Conservation (phyloP, 768 basidiomycete species). For the Auricularia auricula-judae region DNA sequence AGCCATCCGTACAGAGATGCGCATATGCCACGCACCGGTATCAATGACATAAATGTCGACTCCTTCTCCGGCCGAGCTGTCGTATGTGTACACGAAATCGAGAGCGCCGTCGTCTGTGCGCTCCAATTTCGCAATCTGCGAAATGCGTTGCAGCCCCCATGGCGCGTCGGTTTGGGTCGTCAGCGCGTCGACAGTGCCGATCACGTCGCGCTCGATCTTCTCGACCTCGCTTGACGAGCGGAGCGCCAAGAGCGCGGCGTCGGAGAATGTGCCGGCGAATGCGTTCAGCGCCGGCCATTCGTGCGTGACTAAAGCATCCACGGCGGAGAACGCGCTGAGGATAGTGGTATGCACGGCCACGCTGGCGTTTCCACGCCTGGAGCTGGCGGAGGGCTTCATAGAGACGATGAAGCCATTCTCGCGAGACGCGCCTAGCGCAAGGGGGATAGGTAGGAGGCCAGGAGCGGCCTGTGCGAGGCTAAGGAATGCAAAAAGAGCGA, state of each 20-base stretch:
- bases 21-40: slow-evolving; percentile 13
- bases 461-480: not conserved
- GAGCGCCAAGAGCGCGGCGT: slow-evolving; percentile 15
- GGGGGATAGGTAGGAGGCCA: not conserved
- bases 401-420: not conserved
- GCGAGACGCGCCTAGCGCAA: not conserved
- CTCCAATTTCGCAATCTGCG: slow-evolving; percentile 7
- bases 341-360: not conserved
- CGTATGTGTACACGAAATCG: slow-evolving; percentile 3
- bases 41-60: slow-evolving; percentile 4
- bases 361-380: not conserved
- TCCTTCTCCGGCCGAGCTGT: slow-evolving; percentile 1
- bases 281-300: slow-evolving; percentile 9
- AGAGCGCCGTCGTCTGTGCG: not conserved
- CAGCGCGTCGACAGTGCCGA: slow-evolving; percentile 13
- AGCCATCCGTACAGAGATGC: slow-evolving; percentile 7
- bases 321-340: slow-evolving; percentile 12
- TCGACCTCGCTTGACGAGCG: slow-evolving; percentile 18
- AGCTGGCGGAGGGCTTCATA: not conserved
- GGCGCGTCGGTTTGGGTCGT: slow-evolving; percentile 13
- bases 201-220: slow-evolving; percentile 20
- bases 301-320: slow-evolving; percentile 11
- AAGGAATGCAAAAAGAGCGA: not conserved
- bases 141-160: slow-evolving; percentile 14
- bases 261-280: slow-evolving; percentile 5